Evolutionary conservation across 805 yeast genomes (phyloP).

Genomic region (Phaffomyces opuntiae): DNA sequence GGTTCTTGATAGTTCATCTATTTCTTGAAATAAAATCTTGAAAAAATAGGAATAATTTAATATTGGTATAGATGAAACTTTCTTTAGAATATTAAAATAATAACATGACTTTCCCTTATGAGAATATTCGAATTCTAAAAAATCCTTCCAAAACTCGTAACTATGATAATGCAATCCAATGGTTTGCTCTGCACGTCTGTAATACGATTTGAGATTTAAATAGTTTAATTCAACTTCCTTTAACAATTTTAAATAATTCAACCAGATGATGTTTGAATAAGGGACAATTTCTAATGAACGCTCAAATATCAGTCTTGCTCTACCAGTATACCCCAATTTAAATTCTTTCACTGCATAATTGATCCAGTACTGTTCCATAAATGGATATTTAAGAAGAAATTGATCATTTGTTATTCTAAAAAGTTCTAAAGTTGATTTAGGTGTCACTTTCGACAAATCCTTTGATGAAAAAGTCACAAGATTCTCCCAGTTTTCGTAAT

Average conservation of each 20-base stretch:
- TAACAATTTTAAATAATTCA: conserved; percentile 36
- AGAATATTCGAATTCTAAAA: conserved; percentile 37
- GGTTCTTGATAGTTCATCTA: conserved; percentile 11
- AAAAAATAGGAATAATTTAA: conserved; percentile 46
- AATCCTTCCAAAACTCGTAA: conserved; percentile 44
- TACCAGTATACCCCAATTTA: conserved; percentile 34
- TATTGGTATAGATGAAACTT: conserved; percentile 47
- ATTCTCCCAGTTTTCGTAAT: conserved; percentile 31
- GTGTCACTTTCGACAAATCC: conserved; percentile 31
- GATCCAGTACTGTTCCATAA: conserved; percentile 51
- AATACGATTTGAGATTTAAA: conserved; percentile 28
- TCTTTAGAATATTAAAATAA: conserved; percentile 33
- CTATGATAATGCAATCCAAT: conserved; percentile 49
- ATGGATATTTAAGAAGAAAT: conserved; percentile 41
- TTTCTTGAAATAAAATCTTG: conserved; percentile 30
- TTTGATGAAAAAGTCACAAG: conserved; percentile 28
- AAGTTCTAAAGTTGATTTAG: conserved; percentile 24
- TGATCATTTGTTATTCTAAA: conserved; percentile 35
- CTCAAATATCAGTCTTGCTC: conserved; percentile 31
- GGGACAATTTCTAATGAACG: conserved; percentile 34
- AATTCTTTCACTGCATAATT: conserved; percentile 43
- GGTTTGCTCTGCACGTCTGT: conserved; percentile 39
- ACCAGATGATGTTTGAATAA: conserved; percentile 46
- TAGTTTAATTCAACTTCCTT: conserved; percentile 23
- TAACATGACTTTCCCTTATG: conserved; percentile 23